These are phyloP conservation scores for Epichloe bromicola DNA, from an alignment of 2,329 filamentous ascomycete genomes.

Conservation along the genomic window DNA sequence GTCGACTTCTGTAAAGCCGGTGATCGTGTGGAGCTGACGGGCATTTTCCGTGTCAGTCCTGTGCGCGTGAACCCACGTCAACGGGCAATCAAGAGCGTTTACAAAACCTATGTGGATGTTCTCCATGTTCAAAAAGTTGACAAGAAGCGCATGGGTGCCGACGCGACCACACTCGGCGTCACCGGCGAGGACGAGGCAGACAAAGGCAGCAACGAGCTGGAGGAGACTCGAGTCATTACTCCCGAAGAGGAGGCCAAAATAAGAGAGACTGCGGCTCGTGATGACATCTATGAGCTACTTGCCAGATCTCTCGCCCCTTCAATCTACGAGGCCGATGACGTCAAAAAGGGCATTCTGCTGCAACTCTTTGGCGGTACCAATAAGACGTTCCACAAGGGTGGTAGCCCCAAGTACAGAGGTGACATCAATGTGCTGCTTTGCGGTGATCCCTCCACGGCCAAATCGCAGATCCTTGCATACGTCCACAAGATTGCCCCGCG, in stretches of 20 bases:
- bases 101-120: conserved; percentile 96
- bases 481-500: conserved; percentile 96
- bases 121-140: conserved; percentile 94
- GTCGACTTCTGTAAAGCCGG: conserved; percentile 97
- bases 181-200: conserved; percentile 54
- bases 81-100: conserved; percentile 82
- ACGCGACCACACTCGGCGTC: conserved; percentile 75
- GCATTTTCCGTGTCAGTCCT: conserved; percentile 90
- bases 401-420: conserved; percentile 87
- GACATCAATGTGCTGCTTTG: conserved; percentile 97
- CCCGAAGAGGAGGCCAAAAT: conserved; percentile 87
- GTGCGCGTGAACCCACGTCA: conserved; percentile 91
- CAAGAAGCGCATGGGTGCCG: conserved; percentile 84
- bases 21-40: conserved; percentile 89
- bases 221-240: conserved; percentile 72
- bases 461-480: conserved; percentile 88
- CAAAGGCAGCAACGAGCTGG: conserved; percentile 59
- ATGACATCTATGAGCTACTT: conserved; percentile 87
- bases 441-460: conserved; percentile 91
- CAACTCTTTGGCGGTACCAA: conserved; percentile 97
- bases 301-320: conserved; percentile 85
- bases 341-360: conserved; percentile 97
- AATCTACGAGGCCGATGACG: conserved; percentile 95
- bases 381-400: conserved; percentile 94
- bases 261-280: conserved; percentile 60